Evolutionary conservation across 345 rosid genomes (phyloP).

Genomic region (Lumnitzera racemosa): DNA sequence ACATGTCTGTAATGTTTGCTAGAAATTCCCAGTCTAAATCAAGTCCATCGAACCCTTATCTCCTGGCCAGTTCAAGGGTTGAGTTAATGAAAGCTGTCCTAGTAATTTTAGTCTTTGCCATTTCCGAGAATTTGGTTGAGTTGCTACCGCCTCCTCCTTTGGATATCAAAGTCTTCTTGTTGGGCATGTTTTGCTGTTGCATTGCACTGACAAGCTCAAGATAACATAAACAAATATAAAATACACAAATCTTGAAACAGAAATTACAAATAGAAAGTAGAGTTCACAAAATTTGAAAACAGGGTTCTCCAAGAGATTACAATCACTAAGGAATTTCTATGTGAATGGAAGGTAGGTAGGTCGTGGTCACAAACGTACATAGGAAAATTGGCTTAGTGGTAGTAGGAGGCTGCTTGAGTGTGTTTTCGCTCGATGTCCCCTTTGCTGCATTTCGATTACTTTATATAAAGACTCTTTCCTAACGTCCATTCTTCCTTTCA

Average conservation of each 20-base stretch:
- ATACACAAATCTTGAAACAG: too few relatives aligned
- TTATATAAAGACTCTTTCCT: too few relatives aligned
- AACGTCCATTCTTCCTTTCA: too few relatives aligned
- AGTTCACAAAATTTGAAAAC: constrained; percentile 22
- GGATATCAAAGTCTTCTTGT: constrained; percentile 22
- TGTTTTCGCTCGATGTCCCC: too few relatives aligned
- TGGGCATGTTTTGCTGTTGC: constrained; percentile 14
- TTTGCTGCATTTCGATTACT: too few relatives aligned
- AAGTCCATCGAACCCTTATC: constrained; percentile 32
- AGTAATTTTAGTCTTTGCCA: constrained; percentile 8
- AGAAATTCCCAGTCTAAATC: constrained; percentile 51
- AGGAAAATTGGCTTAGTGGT: too few relatives aligned
- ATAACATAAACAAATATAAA: too few relatives aligned
- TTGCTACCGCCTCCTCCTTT: constrained; percentile 25
- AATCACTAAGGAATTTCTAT: too few relatives aligned
- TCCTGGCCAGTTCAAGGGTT: constrained; percentile 27
- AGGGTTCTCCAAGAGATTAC: constrained; percentile 9
- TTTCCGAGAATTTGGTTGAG: constrained; percentile 15
- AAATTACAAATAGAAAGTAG: constrained; percentile 5
- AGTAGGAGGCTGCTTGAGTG: too few relatives aligned
- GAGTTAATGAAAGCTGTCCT: constrained; percentile 30
- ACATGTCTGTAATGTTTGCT: constrained; percentile 22
- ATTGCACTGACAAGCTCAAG: constrained; percentile 14
- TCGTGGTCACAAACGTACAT: too few relatives aligned
- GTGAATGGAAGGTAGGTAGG: too few relatives aligned